phyloP scores from a whole-genome alignment of 495 filamentous ascomycete genomes.

The Jackrogersella minutella region DNA sequence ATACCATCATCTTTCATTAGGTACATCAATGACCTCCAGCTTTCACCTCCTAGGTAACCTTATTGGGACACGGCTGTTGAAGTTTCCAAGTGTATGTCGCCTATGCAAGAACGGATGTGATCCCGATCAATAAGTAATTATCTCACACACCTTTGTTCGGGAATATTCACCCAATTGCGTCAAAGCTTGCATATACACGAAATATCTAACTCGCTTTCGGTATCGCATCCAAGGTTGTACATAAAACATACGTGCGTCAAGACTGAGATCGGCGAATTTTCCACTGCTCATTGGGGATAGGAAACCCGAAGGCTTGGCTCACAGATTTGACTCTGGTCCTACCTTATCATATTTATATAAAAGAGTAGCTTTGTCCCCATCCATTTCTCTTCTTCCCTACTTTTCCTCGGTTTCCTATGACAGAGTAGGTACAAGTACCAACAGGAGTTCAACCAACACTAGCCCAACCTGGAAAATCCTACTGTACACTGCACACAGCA shows the following conservation, averaged over 20 bases:
- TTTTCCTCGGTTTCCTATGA: not conserved
- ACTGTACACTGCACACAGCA: not conserved
- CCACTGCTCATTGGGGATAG: slow-evolving; percentile 5
- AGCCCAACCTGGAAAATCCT: slow-evolving; percentile 2
- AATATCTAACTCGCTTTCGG: slow-evolving; percentile 35
- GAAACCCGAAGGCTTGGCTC: slow-evolving; percentile 15
- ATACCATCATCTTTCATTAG: too few relatives aligned
- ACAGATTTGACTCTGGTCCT: slow-evolving; percentile 2
- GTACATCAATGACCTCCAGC: too few relatives aligned
- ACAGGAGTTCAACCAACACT: slow-evolving; percentile 10
- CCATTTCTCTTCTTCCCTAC: not conserved
- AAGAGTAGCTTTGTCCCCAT: slow-evolving; percentile 11
- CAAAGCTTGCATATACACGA: too few relatives aligned
- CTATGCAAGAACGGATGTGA: too few relatives aligned
- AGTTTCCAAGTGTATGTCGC: too few relatives aligned
- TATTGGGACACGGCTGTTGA: too few relatives aligned
- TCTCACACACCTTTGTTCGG: too few relatives aligned
- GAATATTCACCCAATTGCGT: too few relatives aligned
- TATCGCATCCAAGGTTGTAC: slow-evolving; percentile 22
- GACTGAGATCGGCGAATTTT: slow-evolving; percentile 19
- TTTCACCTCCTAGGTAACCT: too few relatives aligned
- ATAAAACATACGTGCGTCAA: not conserved
- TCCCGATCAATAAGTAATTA: too few relatives aligned
- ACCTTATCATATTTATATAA: slow-evolving; percentile 16
- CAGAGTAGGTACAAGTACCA: too few relatives aligned